These are phyloP conservation scores for Wickerhamiella parazyma DNA, from an alignment of 805 yeast species.

Conservation along the genomic window DNA sequence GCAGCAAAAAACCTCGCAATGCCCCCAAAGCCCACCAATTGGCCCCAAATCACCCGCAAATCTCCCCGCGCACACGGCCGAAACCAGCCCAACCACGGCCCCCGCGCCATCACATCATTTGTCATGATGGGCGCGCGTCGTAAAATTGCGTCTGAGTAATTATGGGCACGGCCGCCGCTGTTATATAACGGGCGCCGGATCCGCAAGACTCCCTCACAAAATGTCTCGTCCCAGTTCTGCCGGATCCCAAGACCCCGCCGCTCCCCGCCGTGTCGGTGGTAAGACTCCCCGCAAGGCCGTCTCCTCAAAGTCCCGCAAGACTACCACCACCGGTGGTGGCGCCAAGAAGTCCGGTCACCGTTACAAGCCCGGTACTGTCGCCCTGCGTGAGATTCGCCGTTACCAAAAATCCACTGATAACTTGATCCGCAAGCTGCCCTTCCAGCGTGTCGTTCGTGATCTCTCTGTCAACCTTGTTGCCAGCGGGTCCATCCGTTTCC, in stretches of 20 bases:
- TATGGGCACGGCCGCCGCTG: neutral
- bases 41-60: no score
- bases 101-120: neutral
- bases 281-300: slow-evolving; percentile 87
- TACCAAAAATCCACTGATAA: slow-evolving; percentile 83
- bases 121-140: neutral
- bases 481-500: slow-evolving; percentile 50
- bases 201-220: neutral
- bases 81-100: no score
- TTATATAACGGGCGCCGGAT: neutral
- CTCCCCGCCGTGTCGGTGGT: slow-evolving; percentile 50
- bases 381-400: slow-evolving; percentile 84
- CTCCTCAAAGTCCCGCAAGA: slow-evolving; percentile 82
- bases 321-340: slow-evolving; percentile 64
- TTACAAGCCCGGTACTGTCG: slow-evolving; percentile 92
- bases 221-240: slow-evolving; percentile 20
- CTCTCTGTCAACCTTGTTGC: slow-evolving; percentile 33
- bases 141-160: neutral
- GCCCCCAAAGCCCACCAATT: neutral
- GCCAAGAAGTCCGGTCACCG: slow-evolving; percentile 90
- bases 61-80: no score
- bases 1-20: neutral
- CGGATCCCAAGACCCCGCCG: slow-evolving; percentile 64
- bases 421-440: slow-evolving; percentile 76
- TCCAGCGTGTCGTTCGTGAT: slow-evolving; percentile 85